Conservation (phyloP, 1,139 yeast species). For the Blastobotrys proliferans region DNA sequence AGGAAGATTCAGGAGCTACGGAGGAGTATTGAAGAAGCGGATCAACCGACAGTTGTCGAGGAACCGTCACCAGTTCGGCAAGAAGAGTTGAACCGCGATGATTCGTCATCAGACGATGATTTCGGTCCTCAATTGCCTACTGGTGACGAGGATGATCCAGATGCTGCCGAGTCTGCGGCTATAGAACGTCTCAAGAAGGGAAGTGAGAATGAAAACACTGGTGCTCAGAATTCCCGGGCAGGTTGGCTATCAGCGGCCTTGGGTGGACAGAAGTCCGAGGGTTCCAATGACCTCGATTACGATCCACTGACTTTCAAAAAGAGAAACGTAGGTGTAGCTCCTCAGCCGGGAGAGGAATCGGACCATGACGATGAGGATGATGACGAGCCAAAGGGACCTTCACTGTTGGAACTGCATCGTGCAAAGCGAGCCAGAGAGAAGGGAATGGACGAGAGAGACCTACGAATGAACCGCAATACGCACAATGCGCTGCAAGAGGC, state of each 20-base stretch:
- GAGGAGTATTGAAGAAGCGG: neutral
- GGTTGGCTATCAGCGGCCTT: conserved; percentile 10
- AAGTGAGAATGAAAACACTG: neutral
- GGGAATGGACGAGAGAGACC: neutral
- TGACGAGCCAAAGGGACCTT: neutral
- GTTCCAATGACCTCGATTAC: neutral
- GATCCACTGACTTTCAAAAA: neutral
- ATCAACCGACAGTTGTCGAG: neutral
- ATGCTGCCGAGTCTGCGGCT: conserved; percentile 7
- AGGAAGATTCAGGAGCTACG: neutral
- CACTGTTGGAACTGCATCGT: conserved; percentile 6
- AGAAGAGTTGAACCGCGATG: no score
- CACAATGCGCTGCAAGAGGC: neutral
- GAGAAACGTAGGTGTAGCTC: neutral
- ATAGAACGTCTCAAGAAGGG: conserved; percentile 6
- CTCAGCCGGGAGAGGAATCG: neutral
- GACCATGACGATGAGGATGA: conserved; percentile 1
- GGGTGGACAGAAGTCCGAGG: conserved; percentile 1
- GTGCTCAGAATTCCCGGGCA: neutral
- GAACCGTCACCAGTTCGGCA: no score
- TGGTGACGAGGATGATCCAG: conserved; percentile 5
- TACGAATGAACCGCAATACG: neutral
- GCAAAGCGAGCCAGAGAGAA: conserved; percentile 1
- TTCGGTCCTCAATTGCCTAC: conserved; percentile 9
- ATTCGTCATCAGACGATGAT: conserved; percentile 7